Base-by-base conservation (phyloP, 148 eudicot genomes). In the Arctostaphylos glauca region DNA sequence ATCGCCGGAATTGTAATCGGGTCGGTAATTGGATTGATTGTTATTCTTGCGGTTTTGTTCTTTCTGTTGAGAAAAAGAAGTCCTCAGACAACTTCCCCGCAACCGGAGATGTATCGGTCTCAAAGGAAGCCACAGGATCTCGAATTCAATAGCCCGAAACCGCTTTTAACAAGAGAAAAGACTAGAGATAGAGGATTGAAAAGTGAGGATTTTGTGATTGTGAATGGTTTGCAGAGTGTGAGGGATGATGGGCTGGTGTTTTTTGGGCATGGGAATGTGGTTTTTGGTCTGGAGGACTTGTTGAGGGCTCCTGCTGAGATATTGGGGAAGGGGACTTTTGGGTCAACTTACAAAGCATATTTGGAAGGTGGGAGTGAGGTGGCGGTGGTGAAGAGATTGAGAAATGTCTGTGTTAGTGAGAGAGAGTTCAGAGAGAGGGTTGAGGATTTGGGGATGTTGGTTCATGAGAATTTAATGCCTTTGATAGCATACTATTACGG, bases 231-330 rank as follows among this genome's bases (percentile, higher is more conserved):
- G 49, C 31, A 66, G 16, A 18, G 18, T 19, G 77, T n/a, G 38
- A 48, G 53, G 55, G 79, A 19, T 47, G 83, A 85, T 8, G 88
- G 81, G 18, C 70, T 90, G 80, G 86, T 74, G 75, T 60, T 80
- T 50, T 80, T 80, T 1, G 86, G 73, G 0, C 50, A 80, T 2
- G 75, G 60, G 52, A 23, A 1, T 18, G 21, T 2, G 64, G 10
- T 1, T 5, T 80, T 74, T 54, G 19, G 58, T 14, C 16, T 84
- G 48, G 89, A 88, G 9, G 90, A 85, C 31, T 41, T 90, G 81
- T 58, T 90, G 87, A 88, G 83, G 68, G 87, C 92, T 9, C 87
- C 87, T 9, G 92, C 92, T 18, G 90, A 90, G 83, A 81, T 86
- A 1, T 41, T 90, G 59, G 88, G 89, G 7, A 88, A 84, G 73